phyloP scores from a whole-genome alignment of 1,139 yeast genomes.

The Pichia cactophila region DNA sequence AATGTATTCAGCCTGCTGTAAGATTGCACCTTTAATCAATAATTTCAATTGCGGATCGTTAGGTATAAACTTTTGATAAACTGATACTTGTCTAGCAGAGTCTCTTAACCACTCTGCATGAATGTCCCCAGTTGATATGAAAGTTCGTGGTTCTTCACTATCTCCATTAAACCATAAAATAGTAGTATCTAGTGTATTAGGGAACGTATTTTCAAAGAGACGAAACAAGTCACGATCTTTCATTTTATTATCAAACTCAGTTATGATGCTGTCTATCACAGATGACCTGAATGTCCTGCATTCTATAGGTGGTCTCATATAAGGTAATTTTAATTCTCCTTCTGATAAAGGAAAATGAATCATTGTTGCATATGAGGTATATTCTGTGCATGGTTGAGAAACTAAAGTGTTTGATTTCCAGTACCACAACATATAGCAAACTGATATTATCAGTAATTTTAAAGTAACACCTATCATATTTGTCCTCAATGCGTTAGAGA shows the following conservation, averaged over 20 bases:
- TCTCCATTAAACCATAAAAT: constrained; percentile 56
- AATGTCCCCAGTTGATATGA: constrained; percentile 83
- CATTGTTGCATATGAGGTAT: constrained; percentile 32
- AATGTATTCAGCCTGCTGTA: constrained; percentile 65
- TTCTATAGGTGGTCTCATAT: constrained; percentile 61
- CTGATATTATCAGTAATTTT: background rate
- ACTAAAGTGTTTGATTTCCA: background rate
- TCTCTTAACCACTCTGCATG: constrained; percentile 90
- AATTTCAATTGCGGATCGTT: constrained; percentile 43
- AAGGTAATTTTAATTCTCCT: constrained; percentile 51
- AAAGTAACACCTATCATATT: background rate
- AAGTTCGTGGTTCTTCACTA: constrained; percentile 37
- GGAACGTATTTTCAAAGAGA: constrained; percentile 73
- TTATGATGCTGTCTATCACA: constrained; percentile 57
- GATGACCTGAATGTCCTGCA: constrained; percentile 69
- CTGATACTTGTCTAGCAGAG: constrained; percentile 75
- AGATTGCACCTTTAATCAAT: constrained; percentile 69
- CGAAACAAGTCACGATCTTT: constrained; percentile 62
- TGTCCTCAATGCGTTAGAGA: too few species aligned
- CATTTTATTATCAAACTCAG: constrained; percentile 43
- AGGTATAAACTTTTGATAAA: constrained; percentile 56
- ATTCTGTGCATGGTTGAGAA: constrained; percentile 30
- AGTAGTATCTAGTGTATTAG: constrained; percentile 85
- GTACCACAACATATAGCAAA: background rate
- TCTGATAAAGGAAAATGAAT: constrained; percentile 44